Conservation (phyloP, 2,329 filamentous ascomycete species). For the Alternaria novae-zelandiae region DNA sequence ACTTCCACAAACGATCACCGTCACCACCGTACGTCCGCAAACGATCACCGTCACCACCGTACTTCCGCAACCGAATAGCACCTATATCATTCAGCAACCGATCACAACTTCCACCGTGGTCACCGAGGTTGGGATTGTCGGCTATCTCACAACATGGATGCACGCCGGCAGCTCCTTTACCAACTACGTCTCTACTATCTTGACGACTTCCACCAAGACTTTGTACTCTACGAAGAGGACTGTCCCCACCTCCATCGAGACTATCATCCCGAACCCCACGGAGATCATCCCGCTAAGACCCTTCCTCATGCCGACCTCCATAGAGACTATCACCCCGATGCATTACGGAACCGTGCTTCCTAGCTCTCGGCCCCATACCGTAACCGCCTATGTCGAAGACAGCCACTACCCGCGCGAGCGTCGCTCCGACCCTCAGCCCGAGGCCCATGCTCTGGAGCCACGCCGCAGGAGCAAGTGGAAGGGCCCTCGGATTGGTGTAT, state of each 20-base stretch:
- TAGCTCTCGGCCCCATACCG: neutral
- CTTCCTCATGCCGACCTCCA: neutral
- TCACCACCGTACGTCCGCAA: no score
- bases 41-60: no score
- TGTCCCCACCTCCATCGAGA: neutral
- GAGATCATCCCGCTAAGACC: no score
- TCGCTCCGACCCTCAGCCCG: neutral
- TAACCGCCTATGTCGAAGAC: neutral
- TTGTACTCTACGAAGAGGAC: neutral
- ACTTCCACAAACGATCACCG: no score
- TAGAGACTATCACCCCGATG: neutral
- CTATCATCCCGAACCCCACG: neutral
- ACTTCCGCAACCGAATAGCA: no score
- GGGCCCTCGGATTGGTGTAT: constrained; percentile 18
- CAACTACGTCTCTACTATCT: neutral
- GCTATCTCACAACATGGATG: neutral
- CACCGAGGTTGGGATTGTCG: neutral
- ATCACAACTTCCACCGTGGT: neutral
- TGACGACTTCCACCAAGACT: neutral
- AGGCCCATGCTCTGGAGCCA: neutral
- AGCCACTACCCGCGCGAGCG: neutral
- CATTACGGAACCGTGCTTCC: neutral
- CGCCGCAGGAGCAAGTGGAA: constrained; percentile 8
- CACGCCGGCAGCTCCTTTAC: neutral
- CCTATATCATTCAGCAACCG: neutral